Evolutionary conservation across 2,329 filamentous ascomycete species (phyloP).

Genomic region (Eutypa lata): DNA sequence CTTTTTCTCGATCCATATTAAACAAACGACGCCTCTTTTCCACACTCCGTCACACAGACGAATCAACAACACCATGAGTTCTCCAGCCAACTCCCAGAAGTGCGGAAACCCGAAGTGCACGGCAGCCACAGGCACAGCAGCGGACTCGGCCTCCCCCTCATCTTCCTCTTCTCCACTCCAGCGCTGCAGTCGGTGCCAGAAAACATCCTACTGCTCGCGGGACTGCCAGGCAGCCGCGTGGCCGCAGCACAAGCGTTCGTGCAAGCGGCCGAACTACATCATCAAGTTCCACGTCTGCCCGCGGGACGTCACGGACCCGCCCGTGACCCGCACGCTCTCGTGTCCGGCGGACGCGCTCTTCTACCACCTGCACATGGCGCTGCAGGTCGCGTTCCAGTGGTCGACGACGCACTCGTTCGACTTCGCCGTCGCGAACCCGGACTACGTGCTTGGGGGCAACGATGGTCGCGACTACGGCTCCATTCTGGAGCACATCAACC

Average conservation of each 20-base stretch:
- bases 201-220: conserved; percentile 2
- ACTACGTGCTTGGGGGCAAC: neutral
- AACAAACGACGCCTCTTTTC: neutral
- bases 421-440: conserved; percentile 12
- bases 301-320: conserved; percentile 11
- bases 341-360: conserved; percentile 12
- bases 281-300: conserved; percentile 14
- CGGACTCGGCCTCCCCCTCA: too few species aligned
- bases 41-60: neutral
- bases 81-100: neutral
- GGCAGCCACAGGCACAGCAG: neutral
- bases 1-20: too few species aligned
- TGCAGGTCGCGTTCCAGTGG: conserved; percentile 18
- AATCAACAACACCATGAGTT: neutral
- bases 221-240: conserved; percentile 4
- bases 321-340: conserved; percentile 13
- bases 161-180: neutral
- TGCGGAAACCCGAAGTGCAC: neutral
- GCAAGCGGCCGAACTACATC: conserved; percentile 17
- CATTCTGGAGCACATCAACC: neutral
- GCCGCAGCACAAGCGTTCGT: conserved; percentile 9
- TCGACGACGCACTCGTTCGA: conserved; percentile 12
- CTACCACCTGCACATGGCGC: neutral
- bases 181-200: conserved; percentile 1
- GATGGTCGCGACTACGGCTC: too few species aligned